These are phyloP conservation scores for Picocystis sp. DNA, from an alignment of 163 green algal genomes.

Conservation along the genomic window DNA sequence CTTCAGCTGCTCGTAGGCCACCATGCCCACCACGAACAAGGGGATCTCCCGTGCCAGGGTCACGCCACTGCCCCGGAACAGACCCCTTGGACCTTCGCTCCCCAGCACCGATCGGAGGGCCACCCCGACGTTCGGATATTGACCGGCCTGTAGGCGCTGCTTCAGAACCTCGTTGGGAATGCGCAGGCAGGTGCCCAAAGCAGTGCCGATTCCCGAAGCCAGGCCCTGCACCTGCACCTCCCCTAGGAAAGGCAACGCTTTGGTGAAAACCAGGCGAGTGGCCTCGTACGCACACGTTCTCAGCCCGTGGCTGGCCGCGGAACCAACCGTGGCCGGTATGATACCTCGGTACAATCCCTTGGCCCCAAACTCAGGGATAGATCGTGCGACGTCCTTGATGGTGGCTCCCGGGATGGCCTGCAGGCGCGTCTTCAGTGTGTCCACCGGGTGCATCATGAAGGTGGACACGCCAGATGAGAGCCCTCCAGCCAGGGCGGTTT, in stretches of 20 bases:
- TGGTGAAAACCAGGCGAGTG: conserved; percentile 11
- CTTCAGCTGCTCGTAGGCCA: conserved; percentile 48
- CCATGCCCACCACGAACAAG: conserved; percentile 53
- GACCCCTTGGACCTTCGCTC: conserved; percentile 19
- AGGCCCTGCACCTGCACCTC: conserved; percentile 29
- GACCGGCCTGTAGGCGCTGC: conserved; percentile 42
- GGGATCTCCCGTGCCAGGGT: conserved; percentile 41
- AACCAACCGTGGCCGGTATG: conserved; percentile 19
- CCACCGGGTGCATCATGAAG: conserved; percentile 42
- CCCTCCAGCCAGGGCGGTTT: conserved; percentile 39
- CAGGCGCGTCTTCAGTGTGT: conserved; percentile 48
- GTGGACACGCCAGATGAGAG: conserved; percentile 33
- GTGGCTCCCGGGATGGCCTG: conserved; percentile 23
- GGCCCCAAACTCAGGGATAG: conserved; percentile 24
- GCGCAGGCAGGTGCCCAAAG: conserved; percentile 34
- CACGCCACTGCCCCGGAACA: conserved; percentile 37
- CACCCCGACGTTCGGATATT: conserved; percentile 23
- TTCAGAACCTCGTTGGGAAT: conserved; percentile 61
- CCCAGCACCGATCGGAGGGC: conserved; percentile 19
- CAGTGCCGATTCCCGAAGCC: conserved; percentile 32
- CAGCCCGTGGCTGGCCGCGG: conserved; percentile 31
- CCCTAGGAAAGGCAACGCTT: conserved; percentile 6
- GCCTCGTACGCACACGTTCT: conserved; percentile 38
- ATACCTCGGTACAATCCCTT: conserved; percentile 33
- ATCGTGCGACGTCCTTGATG: conserved; percentile 8